Conservation (phyloP, 495 filamentous ascomycete species). For the Margaritispora aquatica region DNA sequence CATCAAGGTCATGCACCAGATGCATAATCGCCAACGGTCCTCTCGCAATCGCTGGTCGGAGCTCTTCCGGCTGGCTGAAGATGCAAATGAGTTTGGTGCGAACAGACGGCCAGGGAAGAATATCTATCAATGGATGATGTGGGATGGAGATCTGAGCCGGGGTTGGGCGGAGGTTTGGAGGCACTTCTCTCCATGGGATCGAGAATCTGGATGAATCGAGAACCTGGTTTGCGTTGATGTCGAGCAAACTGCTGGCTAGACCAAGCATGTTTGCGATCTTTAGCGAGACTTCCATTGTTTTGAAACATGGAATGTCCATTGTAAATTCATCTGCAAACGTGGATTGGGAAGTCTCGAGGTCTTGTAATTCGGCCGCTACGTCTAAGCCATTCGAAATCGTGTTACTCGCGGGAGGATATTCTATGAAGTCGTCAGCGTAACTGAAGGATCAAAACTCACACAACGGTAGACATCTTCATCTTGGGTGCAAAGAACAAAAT, state of each 20-base stretch:
- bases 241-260: neutral
- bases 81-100: slow-evolving; percentile 36
- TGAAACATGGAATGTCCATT: neutral
- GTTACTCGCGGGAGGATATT: neutral
- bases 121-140: slow-evolving; percentile 37
- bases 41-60: slow-evolving; percentile 29
- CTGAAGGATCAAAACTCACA: neutral
- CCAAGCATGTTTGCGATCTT: slow-evolving; percentile 1
- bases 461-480: too few relatives aligned
- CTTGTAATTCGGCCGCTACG: neutral
- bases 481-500: too few relatives aligned
- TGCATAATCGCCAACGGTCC: slow-evolving; percentile 28
- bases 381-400: neutral
- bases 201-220: neutral
- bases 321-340: neutral
- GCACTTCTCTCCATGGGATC: slow-evolving; percentile 8
- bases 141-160: slow-evolving; percentile 25
- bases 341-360: slow-evolving; percentile 8
- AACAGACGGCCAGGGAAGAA: slow-evolving; percentile 37
- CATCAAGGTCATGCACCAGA: slow-evolving; percentile 36
- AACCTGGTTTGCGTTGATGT: neutral
- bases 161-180: slow-evolving; percentile 26
- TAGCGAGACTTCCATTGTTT: neutral
- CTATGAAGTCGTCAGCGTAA: neutral
- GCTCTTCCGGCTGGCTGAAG: slow-evolving; percentile 28